Evolutionary conservation across 2,329 filamentous ascomycete species (phyloP), one percentile per base, ranked within the genome.

Genomic region (Fusarium lateritium): DNA sequence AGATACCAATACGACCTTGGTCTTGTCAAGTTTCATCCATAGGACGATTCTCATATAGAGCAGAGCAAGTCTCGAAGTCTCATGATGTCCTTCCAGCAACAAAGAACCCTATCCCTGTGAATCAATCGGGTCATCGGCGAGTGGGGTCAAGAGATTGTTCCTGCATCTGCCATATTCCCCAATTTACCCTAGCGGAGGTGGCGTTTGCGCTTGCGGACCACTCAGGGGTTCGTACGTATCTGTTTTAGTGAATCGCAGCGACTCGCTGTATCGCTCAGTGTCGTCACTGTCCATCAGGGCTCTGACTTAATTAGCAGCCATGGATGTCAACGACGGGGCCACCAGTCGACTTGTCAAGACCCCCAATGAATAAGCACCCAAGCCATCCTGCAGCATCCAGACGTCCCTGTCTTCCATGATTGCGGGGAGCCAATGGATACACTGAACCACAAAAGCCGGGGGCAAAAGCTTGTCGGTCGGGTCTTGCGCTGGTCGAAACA

Each of bases 101-200:
- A 31, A 24, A 24, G 54, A 60, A 50, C 28, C 13, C 28, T 31
- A 31, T 31, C 28, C 50, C 26, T 61, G 58, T 56, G 61, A 68
- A 65, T 59, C 64, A 66, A 46, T 70, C 71, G 71, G 71, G 54
- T 64, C 72, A 54, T 71, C 71, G 69, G 69, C 44, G 56, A 65
- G 72, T 72, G 74, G 75, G 62, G 73, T 67, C 53, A 24, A 51
- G 65, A 73, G 67, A 76, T 77, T 76, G 76, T 77, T 76, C 76
- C 75, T 77, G 75, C 75, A 65, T 77, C 73, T 75, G 66, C 57
- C 60, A 70, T 44, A 42, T 50, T 44, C 62, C 59, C 63, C 53
- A 75, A 73, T 70, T 69, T 63, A 53, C 62, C 65, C 49, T 75
- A 71, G 73, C 55, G 59, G 46, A 45, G 46, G 65, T 65, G 62